Base-by-base conservation (phyloP, 1,284 basidiomycete genomes). In the Puccinia triticina region DNA sequence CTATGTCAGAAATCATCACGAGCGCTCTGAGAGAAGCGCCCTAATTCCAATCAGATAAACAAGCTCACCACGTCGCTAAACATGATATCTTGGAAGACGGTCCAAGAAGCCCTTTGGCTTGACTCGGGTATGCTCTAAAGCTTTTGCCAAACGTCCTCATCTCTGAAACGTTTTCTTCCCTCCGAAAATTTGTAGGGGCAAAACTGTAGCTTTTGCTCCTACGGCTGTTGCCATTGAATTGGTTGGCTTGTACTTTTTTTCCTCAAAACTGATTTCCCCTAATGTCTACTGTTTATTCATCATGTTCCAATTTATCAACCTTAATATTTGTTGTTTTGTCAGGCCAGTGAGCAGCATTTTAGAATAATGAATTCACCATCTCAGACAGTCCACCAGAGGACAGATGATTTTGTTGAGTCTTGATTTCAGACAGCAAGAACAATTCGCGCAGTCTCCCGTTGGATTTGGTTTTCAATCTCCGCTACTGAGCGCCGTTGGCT, bases 51-150 rank as follows among this genome's bases (percentile, higher is more conserved):
- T 50, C 48, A 18, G 77, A 79, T 21, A 48, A 79, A 26, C 77
- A 79, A 46, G 77, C 64, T 26, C 66, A 40, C 34, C 46, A 21
- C 1, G 77, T 69, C 26, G 40, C 50, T 12, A 40, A 37, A 53
- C 64, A 79, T 57, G 66, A 79, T 59, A 46, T 79, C 26, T 37
- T 69, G 50, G 64, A 79, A 26, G 77, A 71, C 18, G 46, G 76
- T 16, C 61, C 61, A 34, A 66, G 61, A 66, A 34, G 61, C 23
- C n/a, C 61, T 21, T 34, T 40, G 16, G 34, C 12, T 66, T 34
- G 61, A 40, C 23, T 66, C 61, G 16, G 7, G 2, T 18, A 66
- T 11, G 61, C 61, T 23, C 23, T 66, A 18, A n/a, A 61, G 59
- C 59, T 34, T n/a, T n/a, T 4, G 23, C 18, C 34, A 16, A 14